Base-by-base conservation (phyloP, 345 rosid genomes). In the Arabidopsis arenosa region DNA sequence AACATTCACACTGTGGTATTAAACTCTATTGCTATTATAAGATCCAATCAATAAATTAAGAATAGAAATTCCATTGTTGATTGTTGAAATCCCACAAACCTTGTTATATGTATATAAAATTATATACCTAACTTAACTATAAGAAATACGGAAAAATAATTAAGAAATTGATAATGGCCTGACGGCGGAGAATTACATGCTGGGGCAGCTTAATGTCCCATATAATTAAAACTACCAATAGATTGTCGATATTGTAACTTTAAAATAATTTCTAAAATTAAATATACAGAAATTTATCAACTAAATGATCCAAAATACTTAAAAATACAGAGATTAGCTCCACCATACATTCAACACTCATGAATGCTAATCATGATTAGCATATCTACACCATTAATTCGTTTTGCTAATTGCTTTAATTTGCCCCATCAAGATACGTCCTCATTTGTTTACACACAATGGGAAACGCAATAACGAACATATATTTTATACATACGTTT, bases 321-420 rank as follows among this genome's bases (percentile, higher is more conserved):
- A 43, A 61, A 26, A 17, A 76, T 55, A 63, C 66, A 5, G n/a
- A 47, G 40, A 56, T 55, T 47, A 63, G 66, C 75, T 77, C 80
- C 76, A 70, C 72, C 71, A 39, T 70, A 77, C 39, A 65, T n/a
- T 3, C 7, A 70, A 47, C 76, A 77, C 37, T 77, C 76, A 70
- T 70, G 66, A 70, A 77, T 70, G 66, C 36, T 56, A 77, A 70
- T 77, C 66, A 77, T 77, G 71, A 77, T 77, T 70, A 70, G 51
- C 35, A 75, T 66, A 76, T 53, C 36, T 23, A 53, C 47, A 70
- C 12, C 26, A 77, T 77, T 70, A 63, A 15, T 51, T 77, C 17
- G 59, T 36, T 77, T 64, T 56, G 75, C 72, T 70, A 47, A 55
- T 70, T 56, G 66, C 66, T 47, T 63, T 18, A 18, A 18, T 18